A percentile compares a stretch with the other conserved stretches of the same genome.
phyloP scores from a whole-genome alignment of 2,329 filamentous ascomycete genomes.

The Geoglossum cookeanum region DNA sequence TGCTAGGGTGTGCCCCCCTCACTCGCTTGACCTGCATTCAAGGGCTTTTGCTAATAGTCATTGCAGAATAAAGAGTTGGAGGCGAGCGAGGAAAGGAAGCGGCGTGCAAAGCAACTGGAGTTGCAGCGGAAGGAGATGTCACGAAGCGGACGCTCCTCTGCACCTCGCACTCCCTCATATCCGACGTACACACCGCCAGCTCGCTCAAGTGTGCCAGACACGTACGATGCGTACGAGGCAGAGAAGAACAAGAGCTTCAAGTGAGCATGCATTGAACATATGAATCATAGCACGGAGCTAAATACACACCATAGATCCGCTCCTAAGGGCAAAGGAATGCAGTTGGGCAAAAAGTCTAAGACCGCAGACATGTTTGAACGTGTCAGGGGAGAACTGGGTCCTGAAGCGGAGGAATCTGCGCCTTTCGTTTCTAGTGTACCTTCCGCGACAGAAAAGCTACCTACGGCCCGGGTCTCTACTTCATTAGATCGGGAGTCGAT shows the following conservation, averaged over 20 bases:
- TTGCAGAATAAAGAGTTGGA: conserved; percentile 83
- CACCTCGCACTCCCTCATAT: conserved; percentile 62
- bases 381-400: conserved; percentile 78
- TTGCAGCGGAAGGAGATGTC: conserved; percentile 96
- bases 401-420: conserved; percentile 53
- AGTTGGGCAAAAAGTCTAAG: conserved; percentile 96
- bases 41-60: neutral
- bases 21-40: neutral
- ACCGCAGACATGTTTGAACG: conserved; percentile 94
- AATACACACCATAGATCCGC: conserved; percentile 29
- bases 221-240: conserved; percentile 86
- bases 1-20: conserved; percentile 42
- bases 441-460: conserved; percentile 28
- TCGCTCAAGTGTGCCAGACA: conserved; percentile 54
- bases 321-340: conserved; percentile 92
- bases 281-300: neutral
- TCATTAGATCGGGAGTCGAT: conserved; percentile 67
- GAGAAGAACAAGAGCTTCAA: conserved; percentile 86
- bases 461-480: conserved; percentile 39
- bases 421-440: conserved; percentile 48
- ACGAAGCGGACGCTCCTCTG: conserved; percentile 46
- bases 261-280: neutral
- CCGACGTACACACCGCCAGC: conserved; percentile 73
- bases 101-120: conserved; percentile 95
- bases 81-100: conserved; percentile 92